phyloP scores from a whole-genome alignment of 2,329 filamentous ascomycete genomes.

The Xylaria sp. region DNA sequence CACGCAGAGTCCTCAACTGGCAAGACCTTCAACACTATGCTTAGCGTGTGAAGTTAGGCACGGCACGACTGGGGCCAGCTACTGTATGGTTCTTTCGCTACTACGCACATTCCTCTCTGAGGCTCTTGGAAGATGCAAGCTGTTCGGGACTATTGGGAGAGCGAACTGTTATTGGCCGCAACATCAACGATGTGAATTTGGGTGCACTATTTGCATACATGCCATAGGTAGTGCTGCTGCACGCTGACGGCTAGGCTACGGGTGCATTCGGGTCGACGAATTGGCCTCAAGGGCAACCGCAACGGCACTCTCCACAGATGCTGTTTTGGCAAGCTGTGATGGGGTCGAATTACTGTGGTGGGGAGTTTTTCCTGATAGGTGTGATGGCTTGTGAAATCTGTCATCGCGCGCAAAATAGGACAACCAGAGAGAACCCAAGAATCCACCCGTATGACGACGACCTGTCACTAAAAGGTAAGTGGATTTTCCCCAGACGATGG shows the following conservation, averaged over 20 bases:
- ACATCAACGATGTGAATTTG: conserved; percentile 12
- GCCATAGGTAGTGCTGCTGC: conserved; percentile 4
- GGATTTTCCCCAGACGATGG: conserved; percentile 34
- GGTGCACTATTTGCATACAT: conserved; percentile 24
- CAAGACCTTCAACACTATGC: neutral
- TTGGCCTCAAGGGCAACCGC: conserved; percentile 9
- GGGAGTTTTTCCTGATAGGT: conserved; percentile 15
- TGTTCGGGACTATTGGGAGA: conserved; percentile 7
- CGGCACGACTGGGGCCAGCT: conserved; percentile 14
- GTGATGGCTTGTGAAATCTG: conserved; percentile 26
- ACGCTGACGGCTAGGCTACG: conserved; percentile 13
- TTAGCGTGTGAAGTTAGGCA: conserved; percentile 12
- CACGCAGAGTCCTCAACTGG: conserved; percentile 3
- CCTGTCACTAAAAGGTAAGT: conserved; percentile 22
- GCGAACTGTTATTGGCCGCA: conserved; percentile 14
- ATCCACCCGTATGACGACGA: conserved; percentile 22
- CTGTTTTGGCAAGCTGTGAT: conserved; percentile 4
- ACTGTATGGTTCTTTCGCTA: conserved; percentile 30
- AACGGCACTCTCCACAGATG: conserved; percentile 23
- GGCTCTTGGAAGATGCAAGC: conserved; percentile 9
- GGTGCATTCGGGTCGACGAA: conserved; percentile 22
- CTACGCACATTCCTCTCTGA: conserved; percentile 2
- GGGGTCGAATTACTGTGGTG: conserved; percentile 11
- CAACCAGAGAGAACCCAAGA: conserved; percentile 9
- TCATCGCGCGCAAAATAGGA: conserved; percentile 23